Percentiles rank a stretch among this genome's conserved stretches.
phyloP scores from a whole-genome alignment of 148 eudicot genomes.

The Limonium bicolor region DNA sequence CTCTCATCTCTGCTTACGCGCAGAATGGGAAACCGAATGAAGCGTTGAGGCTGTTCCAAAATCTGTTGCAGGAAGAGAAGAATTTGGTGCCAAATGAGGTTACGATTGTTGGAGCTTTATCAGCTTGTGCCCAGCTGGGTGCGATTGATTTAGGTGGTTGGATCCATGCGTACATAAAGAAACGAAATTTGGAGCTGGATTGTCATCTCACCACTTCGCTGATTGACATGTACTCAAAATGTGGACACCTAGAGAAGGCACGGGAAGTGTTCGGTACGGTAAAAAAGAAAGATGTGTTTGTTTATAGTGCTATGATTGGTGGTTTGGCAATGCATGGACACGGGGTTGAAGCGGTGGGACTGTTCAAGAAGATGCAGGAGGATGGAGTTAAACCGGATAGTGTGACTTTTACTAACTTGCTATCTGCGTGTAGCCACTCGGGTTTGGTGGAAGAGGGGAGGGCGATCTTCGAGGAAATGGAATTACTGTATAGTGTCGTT shows the following conservation, averaged over 20 bases:
- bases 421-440: slow-evolving; percentile 32
- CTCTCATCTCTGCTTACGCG: slow-evolving; percentile 29
- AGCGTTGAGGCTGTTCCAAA: slow-evolving; percentile 22
- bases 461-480: slow-evolving; percentile 20
- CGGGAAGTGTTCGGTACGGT: slow-evolving; percentile 24
- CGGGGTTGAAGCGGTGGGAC: slow-evolving; percentile 21
- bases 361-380: slow-evolving; percentile 27
- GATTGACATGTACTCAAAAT: slow-evolving; percentile 36
- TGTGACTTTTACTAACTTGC: slow-evolving; percentile 23
- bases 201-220: slow-evolving; percentile 22
- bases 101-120: slow-evolving; percentile 24
- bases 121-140: slow-evolving; percentile 29
- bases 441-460: slow-evolving; percentile 32
- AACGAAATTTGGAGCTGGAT: slow-evolving; percentile 14
- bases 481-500: slow-evolving; percentile 8
- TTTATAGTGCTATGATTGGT: slow-evolving; percentile 40
- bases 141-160: slow-evolving; percentile 29
- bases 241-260: slow-evolving; percentile 32
- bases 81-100: slow-evolving; percentile 22
- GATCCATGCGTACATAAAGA: slow-evolving; percentile 31
- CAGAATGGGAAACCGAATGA: slow-evolving; percentile 27
- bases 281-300: slow-evolving; percentile 20
- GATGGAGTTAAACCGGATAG: slow-evolving; percentile 16
- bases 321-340: slow-evolving; percentile 37
- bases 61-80: slow-evolving; percentile 17